Conservation (phyloP, 2,329 filamentous ascomycete species). For the Eurotiales sp. region DNA sequence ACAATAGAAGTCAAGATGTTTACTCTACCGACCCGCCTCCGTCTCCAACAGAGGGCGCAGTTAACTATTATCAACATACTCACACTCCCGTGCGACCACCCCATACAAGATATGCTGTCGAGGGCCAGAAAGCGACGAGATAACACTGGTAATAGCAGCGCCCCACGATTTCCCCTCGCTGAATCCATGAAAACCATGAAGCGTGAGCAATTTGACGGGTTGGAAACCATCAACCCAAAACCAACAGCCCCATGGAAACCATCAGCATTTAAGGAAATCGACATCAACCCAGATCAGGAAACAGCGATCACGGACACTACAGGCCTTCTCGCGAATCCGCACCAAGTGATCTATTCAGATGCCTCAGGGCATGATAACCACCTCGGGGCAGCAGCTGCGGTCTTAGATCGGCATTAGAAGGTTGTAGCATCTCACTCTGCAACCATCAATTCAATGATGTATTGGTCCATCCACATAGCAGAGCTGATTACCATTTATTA, state of each 20-base stretch:
- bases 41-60: slow-evolving; percentile 17
- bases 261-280: slow-evolving; percentile 20
- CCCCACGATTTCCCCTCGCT: slow-evolving; percentile 20
- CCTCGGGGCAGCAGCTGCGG: too few species aligned
- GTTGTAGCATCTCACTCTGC: too few species aligned
- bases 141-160: too few species aligned
- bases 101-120: slow-evolving; percentile 18
- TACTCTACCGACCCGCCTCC: slow-evolving; percentile 18
- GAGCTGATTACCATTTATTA: slow-evolving; percentile 17
- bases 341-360: slow-evolving; percentile 17
- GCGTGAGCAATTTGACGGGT: slow-evolving; percentile 6
- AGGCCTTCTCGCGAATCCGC: too few species aligned
- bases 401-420: too few species aligned
- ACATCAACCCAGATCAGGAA: slow-evolving; percentile 21
- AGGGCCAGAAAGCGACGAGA: too few species aligned
- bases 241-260: slow-evolving; percentile 20
- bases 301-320: too few species aligned
- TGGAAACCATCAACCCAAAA: slow-evolving; percentile 23
- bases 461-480: too few species aligned
- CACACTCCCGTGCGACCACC: slow-evolving; percentile 20
- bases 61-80: slow-evolving; percentile 19
- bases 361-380: slow-evolving; percentile 10
- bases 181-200: neutral
- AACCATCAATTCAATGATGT: too few species aligned
- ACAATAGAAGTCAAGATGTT: slow-evolving; percentile 22